phyloP scores from a whole-genome alignment of 371 early-diverging fungal genomes.

The Lichtheimia corymbifera region DNA sequence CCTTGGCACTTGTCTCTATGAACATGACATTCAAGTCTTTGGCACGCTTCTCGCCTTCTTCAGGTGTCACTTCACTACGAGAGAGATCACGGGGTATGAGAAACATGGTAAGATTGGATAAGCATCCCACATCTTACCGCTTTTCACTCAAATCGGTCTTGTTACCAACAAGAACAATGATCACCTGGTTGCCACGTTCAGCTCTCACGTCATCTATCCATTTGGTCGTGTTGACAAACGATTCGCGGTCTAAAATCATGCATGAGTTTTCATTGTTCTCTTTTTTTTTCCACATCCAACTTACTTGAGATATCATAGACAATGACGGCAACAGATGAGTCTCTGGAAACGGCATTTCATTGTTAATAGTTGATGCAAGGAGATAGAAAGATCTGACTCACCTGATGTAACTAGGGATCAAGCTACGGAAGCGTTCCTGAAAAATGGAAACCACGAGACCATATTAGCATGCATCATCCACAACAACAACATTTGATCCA shows the following conservation, averaged over 20 bases:
- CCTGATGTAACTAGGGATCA: conserved; percentile 97
- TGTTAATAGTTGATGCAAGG: conserved; percentile 78
- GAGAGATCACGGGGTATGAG: background rate
- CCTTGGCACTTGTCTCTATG: conserved; percentile 97
- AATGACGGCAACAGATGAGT: conserved; percentile 98
- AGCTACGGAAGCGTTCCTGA: conserved; percentile 92
- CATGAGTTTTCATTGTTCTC: background rate
- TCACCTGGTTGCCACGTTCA: conserved; percentile 96
- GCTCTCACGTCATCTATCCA: conserved; percentile 99
- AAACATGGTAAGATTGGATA: background rate
- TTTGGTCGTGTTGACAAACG: conserved; percentile 92
- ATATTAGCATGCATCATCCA: background rate
- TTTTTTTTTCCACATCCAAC: conserved; percentile 10
- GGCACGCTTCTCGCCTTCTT: conserved; percentile 96
- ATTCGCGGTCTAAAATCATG: conserved; percentile 71
- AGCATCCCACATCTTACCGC: conserved; percentile 56
- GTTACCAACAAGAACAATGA: conserved; percentile 99
- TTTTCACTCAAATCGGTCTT: conserved; percentile 97
- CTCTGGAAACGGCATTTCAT: conserved; percentile 76
- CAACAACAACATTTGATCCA: conserved; percentile 85
- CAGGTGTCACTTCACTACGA: conserved; percentile 84
- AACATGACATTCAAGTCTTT: conserved; percentile 94
- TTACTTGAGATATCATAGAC: conserved; percentile 94
- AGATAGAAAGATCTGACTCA: background rate
- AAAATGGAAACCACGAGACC: background rate